Evolutionary conservation across 495 filamentous ascomycete genomes (phyloP).

Genomic region (Extremus antarcticus): DNA sequence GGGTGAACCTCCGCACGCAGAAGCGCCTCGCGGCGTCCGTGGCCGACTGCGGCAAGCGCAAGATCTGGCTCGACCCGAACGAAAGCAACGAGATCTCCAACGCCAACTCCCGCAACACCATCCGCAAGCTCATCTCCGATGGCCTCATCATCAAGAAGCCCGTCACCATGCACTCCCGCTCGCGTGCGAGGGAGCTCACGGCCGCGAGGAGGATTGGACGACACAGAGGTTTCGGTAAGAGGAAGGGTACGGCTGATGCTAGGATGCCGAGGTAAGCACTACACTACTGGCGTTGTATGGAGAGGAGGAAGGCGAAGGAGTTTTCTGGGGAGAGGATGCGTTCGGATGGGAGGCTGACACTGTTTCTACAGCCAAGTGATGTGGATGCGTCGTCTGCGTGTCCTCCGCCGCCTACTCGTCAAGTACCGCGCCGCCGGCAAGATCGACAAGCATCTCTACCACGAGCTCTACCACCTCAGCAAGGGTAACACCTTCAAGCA

Average conservation of each 20-base stretch:
- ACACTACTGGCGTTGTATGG: too few relatives aligned
- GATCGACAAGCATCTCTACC: constrained; percentile 99
- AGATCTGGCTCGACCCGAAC: constrained; percentile 99
- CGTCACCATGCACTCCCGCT: constrained; percentile 97
- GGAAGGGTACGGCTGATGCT: constrained; percentile 99
- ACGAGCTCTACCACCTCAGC: constrained; percentile 97
- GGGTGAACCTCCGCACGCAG: constrained; percentile 99
- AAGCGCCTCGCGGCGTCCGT: constrained; percentile 99
- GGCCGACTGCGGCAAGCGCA: constrained; percentile 95
- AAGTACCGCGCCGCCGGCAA: constrained; percentile 99
- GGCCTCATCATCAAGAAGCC: constrained; percentile 99
- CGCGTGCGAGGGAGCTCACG: constrained; percentile 82
- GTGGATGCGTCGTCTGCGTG: constrained; percentile 99
- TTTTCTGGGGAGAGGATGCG: neutral
- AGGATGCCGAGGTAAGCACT: constrained; percentile 88
- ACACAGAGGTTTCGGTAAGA: constrained; percentile 98
- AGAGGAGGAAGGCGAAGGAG: neutral
- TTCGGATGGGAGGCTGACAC: constrained; percentile 12
- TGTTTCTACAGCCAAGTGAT: constrained; percentile 60
- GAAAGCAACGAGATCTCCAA: constrained; percentile 99
- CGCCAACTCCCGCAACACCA: constrained; percentile 99
- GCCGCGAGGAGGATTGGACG: constrained; percentile 82
- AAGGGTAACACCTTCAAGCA: constrained; percentile 99
- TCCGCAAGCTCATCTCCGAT: constrained; percentile 99
- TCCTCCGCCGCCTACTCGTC: constrained; percentile 95